These are phyloP conservation scores for Coleophoma cylindrospora DNA, from an alignment of 2,329 filamentous ascomycete genomes.

Conservation along the genomic window DNA sequence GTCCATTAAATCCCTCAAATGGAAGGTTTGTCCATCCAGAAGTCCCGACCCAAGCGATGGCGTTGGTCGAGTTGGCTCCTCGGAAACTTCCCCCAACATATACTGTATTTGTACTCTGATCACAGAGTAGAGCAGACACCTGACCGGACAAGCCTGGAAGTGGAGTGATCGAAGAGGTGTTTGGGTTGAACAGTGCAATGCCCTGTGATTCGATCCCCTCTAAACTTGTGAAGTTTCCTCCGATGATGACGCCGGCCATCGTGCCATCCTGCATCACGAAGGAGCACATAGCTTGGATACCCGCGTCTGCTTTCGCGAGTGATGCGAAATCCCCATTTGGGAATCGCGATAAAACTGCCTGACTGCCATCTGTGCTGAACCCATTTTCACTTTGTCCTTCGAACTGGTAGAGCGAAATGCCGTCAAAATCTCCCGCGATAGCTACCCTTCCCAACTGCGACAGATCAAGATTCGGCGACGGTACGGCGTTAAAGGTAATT, in stretches of 20 bases:
- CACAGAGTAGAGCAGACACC: conserved; percentile 79
- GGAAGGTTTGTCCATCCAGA: conserved; percentile 74
- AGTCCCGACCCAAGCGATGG: conserved; percentile 70
- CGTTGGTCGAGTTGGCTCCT: conserved; percentile 79
- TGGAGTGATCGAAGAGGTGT: conserved; percentile 64
- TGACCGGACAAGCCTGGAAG: conserved; percentile 77
- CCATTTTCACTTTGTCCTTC: conserved; percentile 69
- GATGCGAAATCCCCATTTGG: conserved; percentile 80
- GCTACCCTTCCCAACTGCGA: conserved; percentile 75
- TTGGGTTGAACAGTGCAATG: conserved; percentile 76
- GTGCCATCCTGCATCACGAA: conserved; percentile 64
- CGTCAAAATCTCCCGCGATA: conserved; percentile 83
- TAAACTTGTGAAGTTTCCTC: conserved; percentile 93
- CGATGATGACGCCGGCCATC: conserved; percentile 72
- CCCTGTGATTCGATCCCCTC: conserved; percentile 70
- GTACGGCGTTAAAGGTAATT: conserved; percentile 55
- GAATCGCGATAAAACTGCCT: conserved; percentile 74
- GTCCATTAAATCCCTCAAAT: conserved; percentile 92
- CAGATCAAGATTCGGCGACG: conserved; percentile 72
- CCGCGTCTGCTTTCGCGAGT: conserved; percentile 72
- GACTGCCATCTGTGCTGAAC: conserved; percentile 69
- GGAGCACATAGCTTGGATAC: conserved; percentile 84
- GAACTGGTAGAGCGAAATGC: conserved; percentile 85
- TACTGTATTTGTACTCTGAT: conserved; percentile 69
- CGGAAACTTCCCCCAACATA: conserved; percentile 89